Conservation (phyloP, 2,329 filamentous ascomycete species). For the Capronia coronata region DNA sequence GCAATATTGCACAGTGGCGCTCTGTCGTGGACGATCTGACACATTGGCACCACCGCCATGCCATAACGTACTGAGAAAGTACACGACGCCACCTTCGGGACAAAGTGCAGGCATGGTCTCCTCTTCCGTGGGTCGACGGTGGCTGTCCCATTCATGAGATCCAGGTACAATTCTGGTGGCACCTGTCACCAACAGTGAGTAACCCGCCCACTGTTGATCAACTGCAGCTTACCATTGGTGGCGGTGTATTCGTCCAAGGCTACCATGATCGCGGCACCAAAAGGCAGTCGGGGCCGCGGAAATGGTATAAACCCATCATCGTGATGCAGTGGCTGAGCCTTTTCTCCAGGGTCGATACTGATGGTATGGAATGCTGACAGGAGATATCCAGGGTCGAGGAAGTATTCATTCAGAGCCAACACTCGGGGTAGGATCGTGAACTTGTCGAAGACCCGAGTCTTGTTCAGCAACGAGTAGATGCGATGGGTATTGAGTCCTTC, state of each 20-base stretch:
- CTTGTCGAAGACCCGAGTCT: constrained; percentile 37
- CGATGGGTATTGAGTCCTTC: constrained; percentile 37
- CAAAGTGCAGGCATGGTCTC: constrained; percentile 34
- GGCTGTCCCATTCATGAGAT: constrained; percentile 34
- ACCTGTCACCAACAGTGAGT: constrained; percentile 30
- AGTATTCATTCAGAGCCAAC: constrained; percentile 38
- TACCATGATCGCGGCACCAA: constrained; percentile 33
- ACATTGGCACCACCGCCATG: constrained; percentile 37
- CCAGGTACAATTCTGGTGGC: constrained; percentile 22
- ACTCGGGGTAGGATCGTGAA: constrained; percentile 34
- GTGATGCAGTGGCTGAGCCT: constrained; percentile 36
- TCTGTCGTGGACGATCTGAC: constrained; percentile 30
- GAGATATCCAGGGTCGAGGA: constrained; percentile 37
- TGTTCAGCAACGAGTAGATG: constrained; percentile 38
- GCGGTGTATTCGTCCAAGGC: constrained; percentile 27
- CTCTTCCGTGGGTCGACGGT: constrained; percentile 26
- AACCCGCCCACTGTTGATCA: constrained; percentile 4
- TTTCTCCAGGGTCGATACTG: constrained; percentile 36
- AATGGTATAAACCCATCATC: constrained; percentile 33
- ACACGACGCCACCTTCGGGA: constrained; percentile 35
- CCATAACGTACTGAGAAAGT: constrained; percentile 35
- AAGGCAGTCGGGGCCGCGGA: constrained; percentile 34
- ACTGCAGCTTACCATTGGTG: constrained; percentile 27
- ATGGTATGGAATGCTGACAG: constrained; percentile 37
- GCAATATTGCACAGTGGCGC: constrained; percentile 39